Percentiles rank a stretch among this genome's conserved stretches.
These are phyloP conservation scores for Camellia sinensis DNA, from an alignment of 148 eudicot species.

Conservation along the genomic window DNA sequence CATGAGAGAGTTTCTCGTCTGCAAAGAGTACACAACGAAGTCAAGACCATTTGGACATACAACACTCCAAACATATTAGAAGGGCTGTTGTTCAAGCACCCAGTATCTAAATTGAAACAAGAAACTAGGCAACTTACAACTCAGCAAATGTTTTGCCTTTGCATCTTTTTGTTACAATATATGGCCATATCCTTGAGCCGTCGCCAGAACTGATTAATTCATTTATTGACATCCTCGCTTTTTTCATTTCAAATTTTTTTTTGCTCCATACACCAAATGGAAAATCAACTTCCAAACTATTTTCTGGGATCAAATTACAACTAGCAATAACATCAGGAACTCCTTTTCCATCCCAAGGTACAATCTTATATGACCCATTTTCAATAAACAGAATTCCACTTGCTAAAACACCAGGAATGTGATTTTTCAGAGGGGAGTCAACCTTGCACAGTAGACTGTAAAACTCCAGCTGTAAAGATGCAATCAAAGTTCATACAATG, in stretches of 20 bases:
- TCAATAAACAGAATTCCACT: constrained; percentile 67
- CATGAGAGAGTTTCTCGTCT: constrained; percentile 63
- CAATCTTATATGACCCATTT: constrained; percentile 52
- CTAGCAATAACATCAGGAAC: constrained; percentile 54
- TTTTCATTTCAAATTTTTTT: constrained; percentile 46
- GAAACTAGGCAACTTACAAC: constrained; percentile 44
- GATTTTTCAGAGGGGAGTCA: constrained; percentile 53
- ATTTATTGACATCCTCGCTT: constrained; percentile 30
- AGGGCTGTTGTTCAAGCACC: background rate
- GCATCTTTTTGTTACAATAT: constrained; percentile 70
- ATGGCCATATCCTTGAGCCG: constrained; percentile 62
- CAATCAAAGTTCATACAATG: background rate
- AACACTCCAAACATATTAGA: background rate
- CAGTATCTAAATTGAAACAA: background rate
- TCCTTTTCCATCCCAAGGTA: constrained; percentile 80
- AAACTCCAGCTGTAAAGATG: constrained; percentile 91
- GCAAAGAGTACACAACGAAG: constrained; percentile 26
- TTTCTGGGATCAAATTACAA: constrained; percentile 25
- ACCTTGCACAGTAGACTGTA: constrained; percentile 48
- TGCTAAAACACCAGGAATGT: constrained; percentile 69
- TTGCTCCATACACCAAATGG: constrained; percentile 81
- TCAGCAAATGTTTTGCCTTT: constrained; percentile 72
- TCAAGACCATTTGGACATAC: background rate
- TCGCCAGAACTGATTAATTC: constrained; percentile 31
- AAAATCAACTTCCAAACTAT: constrained; percentile 25